Percentiles rank a stretch among this genome's conserved stretches.
These are phyloP conservation scores for Russula foetens DNA, from an alignment of 768 basidiomycete genomes.

Conservation along the genomic window DNA sequence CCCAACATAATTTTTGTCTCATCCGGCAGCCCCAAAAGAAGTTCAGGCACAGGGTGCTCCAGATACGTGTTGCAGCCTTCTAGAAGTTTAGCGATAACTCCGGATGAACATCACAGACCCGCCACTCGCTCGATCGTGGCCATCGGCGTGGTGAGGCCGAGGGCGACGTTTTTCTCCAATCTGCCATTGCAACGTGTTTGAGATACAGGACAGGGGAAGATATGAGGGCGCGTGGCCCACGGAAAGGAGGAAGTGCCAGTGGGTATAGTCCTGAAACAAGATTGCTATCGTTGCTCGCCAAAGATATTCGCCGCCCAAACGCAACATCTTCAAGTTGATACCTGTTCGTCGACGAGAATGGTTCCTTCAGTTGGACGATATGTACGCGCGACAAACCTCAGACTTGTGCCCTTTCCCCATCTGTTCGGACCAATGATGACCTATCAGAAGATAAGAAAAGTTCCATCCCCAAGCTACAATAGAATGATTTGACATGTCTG, in stretches of 20 bases:
- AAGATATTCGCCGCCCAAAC: slow-evolving; percentile 53
- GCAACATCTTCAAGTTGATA: slow-evolving; percentile 57
- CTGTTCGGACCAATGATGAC: slow-evolving; percentile 75
- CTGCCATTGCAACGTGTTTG: slow-evolving; percentile 32
- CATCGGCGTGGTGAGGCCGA: slow-evolving; percentile 54
- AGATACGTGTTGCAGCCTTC: slow-evolving; percentile 67
- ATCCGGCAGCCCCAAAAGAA: slow-evolving; percentile 57
- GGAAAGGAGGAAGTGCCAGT: slow-evolving; percentile 56
- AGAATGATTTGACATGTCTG: no score
- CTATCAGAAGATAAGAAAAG: no score
- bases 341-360: slow-evolving; percentile 55
- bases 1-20: no score
- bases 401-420: slow-evolving; percentile 69
- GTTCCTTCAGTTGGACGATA: slow-evolving; percentile 63
- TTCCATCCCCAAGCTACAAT: no score
- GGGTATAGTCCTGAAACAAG: slow-evolving; percentile 79
- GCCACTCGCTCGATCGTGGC: slow-evolving; percentile 61
- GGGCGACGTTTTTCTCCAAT: slow-evolving; percentile 70
- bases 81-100: slow-evolving; percentile 54
- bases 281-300: slow-evolving; percentile 59
- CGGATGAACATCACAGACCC: slow-evolving; percentile 57
- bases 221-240: slow-evolving; percentile 31
- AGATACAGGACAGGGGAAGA: neutral
- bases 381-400: slow-evolving; percentile 63
- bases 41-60: slow-evolving; percentile 57